Conservation (phyloP, 768 basidiomycete species). For the Termitomyces sp. region DNA sequence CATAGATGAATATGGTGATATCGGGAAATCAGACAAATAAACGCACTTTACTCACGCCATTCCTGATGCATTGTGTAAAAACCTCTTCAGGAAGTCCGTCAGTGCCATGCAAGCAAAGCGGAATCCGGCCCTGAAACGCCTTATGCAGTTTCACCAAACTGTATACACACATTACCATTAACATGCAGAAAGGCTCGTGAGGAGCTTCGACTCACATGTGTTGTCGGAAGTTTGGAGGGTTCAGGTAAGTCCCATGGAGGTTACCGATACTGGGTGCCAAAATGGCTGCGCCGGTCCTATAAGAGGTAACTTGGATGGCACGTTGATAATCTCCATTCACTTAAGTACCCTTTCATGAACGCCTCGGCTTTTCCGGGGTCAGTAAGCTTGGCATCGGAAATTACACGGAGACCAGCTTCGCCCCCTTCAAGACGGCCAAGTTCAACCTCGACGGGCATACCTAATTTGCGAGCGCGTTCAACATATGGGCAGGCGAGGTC, state of each 20-base stretch:
- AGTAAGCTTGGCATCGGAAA: conserved; percentile 43
- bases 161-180: neutral
- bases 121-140: conserved; percentile 28
- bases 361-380: conserved; percentile 33
- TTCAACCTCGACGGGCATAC: conserved; percentile 41
- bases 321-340: neutral
- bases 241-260: conserved; percentile 39
- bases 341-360: conserved; percentile 38
- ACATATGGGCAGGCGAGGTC: conserved; percentile 37
- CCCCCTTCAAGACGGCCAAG: conserved; percentile 44
- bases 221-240: conserved; percentile 39
- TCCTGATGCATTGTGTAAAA: conserved; percentile 39
- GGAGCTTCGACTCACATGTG: conserved; percentile 29
- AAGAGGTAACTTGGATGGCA: neutral
- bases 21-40: neutral
- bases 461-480: conserved; percentile 32
- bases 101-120: conserved; percentile 41
- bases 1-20: neutral
- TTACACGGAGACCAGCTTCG: conserved; percentile 41
- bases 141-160: conserved; percentile 32
- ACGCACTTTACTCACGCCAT: conserved; percentile 37
- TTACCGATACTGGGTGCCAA: conserved; percentile 45
- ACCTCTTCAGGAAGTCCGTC: conserved; percentile 38
- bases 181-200: neutral
- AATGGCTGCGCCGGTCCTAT: conserved; percentile 37